Evolutionary conservation across 768 basidiomycete species (phyloP).

Genomic region (Termitomyces sp.): DNA sequence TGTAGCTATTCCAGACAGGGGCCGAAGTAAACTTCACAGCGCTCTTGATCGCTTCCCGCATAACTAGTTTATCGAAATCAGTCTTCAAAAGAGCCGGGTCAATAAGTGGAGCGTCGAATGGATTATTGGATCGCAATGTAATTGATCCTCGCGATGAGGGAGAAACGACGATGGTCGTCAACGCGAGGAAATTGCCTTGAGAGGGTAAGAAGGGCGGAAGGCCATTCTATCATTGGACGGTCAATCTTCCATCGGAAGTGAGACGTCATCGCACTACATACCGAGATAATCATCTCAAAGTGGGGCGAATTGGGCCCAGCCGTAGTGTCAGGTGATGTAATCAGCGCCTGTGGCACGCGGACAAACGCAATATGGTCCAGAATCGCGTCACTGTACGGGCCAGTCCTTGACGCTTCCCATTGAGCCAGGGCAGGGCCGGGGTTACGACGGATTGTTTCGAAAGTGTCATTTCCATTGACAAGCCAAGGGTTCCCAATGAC

Average conservation of each 20-base stretch:
- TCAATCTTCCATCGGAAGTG: background rate
- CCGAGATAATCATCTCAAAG: conserved; percentile 23
- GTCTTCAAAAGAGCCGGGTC: conserved; percentile 35
- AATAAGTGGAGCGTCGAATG: conserved; percentile 39
- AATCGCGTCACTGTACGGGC: conserved; percentile 19
- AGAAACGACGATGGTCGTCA: conserved; percentile 5
- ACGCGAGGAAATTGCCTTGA: conserved; percentile 7
- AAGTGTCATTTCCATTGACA: conserved; percentile 21
- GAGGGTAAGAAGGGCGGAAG: conserved; percentile 1
- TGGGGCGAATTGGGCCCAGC: conserved; percentile 26
- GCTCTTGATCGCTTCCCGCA: conserved; percentile 16
- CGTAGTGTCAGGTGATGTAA: conserved; percentile 19
- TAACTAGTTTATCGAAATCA: conserved; percentile 15
- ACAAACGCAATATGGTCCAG: conserved; percentile 21
- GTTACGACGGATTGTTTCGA: conserved; percentile 18
- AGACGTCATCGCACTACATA: conserved; percentile 7
- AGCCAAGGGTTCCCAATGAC: conserved; percentile 17
- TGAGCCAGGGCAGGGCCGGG: conserved; percentile 8
- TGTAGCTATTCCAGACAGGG: conserved; percentile 13
- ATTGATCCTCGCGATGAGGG: conserved; percentile 6
- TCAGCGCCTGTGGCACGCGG: conserved; percentile 15
- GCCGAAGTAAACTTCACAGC: conserved; percentile 11
- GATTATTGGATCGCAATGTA: conserved; percentile 27
- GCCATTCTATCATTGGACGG: conserved; percentile 1
- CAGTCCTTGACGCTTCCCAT: conserved; percentile 24